Evolutionary conservation across 768 basidiomycete species (phyloP).

Genomic region (Mycena galericulata): DNA sequence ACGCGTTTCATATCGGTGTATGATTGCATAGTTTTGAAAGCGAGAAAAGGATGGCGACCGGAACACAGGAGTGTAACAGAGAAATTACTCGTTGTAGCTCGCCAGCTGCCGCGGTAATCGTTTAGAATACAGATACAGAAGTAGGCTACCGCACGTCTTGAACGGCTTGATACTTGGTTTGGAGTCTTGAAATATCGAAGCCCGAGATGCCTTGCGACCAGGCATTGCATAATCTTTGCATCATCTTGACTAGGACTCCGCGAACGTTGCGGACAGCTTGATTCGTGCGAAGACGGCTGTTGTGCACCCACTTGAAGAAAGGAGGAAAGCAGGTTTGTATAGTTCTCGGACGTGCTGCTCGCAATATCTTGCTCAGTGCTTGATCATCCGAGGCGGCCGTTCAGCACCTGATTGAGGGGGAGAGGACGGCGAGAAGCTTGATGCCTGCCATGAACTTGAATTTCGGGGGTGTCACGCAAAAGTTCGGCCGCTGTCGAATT

Average conservation of each 20-base stretch:
- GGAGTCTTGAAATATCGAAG: conserved; percentile 1
- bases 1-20: background rate
- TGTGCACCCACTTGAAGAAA: background rate
- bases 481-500: too few species aligned
- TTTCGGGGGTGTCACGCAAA: too few species aligned
- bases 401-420: background rate
- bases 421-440: conserved; percentile 1
- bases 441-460: conserved; percentile 6
- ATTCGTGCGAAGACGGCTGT: conserved; percentile 3
- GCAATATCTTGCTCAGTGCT: conserved; percentile 1
- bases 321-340: background rate
- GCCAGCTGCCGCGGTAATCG: background rate
- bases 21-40: background rate
- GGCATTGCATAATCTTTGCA: background rate
- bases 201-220: background rate
- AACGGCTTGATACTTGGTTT: background rate
- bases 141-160: background rate
- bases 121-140: background rate
- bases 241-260: background rate
- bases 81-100: background rate
- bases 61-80: background rate
- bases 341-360: background rate
- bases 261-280: conserved; percentile 1
- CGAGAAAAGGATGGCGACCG: background rate
- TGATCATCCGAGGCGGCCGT: background rate